Conservation (phyloP, 2,329 filamentous ascomycete genomes). For the Epichloe scottii region DNA sequence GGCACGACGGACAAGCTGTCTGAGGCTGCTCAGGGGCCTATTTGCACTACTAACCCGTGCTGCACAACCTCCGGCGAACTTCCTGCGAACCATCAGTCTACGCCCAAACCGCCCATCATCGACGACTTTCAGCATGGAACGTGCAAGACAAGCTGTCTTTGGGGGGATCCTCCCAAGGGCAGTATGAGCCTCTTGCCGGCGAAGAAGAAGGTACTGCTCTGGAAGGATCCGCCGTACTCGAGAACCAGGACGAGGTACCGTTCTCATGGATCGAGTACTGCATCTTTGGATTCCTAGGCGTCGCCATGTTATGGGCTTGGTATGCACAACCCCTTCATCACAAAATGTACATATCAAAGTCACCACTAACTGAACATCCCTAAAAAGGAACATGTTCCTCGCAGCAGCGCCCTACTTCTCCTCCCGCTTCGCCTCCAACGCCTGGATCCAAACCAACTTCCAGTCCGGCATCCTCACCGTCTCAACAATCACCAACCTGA, state of each 20-base stretch:
- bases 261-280: conserved; percentile 83
- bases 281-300: conserved; percentile 73
- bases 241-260: conserved; percentile 28
- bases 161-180: conserved; percentile 8
- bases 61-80: not conserved
- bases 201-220: conserved; percentile 16
- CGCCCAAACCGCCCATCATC: not conserved
- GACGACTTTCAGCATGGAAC: conserved; percentile 12
- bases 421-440: conserved; percentile 57
- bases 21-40: no score
- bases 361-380: no score
- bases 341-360: no score
- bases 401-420: conserved; percentile 91
- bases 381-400: conserved; percentile 81
- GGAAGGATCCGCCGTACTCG: conserved; percentile 15
- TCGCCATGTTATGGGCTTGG: conserved; percentile 98
- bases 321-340: conserved; percentile 29
- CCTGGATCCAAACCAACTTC: conserved; percentile 68
- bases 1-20: not conserved
- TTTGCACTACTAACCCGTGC: not conserved
- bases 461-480: conserved; percentile 82
- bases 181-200: conserved; percentile 21
- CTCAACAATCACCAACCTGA: conserved; percentile 72
- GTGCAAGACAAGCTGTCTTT: conserved; percentile 12
- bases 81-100: not conserved